Evolutionary conservation across 208 protist species (phyloP), one percentile per base, ranked within the genome.

Genomic region (Trypanosoma boissoni): DNA sequence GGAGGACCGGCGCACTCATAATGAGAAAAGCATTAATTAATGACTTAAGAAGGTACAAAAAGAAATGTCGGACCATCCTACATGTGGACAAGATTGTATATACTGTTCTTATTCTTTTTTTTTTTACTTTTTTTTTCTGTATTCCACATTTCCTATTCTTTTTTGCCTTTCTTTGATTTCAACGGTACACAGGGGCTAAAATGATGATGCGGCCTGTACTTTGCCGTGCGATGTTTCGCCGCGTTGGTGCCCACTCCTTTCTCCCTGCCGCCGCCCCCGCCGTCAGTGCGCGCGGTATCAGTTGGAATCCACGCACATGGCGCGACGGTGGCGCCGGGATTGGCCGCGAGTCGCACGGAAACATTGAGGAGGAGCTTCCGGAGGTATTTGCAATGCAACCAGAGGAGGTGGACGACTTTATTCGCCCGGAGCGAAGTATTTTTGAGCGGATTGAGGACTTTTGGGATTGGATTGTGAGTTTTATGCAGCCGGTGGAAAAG

Each of bases 401-500:
- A 16, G 61, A 72, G 16, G 87, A 94, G 48, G 78, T 94, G 63
- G 83, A 94, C 54, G 83, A 94, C 55, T 94, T 91, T 68, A 94
- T 94, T 44, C 78, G 80, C 0, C 87, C 87, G 18, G 83, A 94
- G 32, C 83, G 87, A 62, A 91, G 78, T 44, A 55, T 78, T 2
- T 94, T 94, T 69, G 87, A 94, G 64, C 69, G 72, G 6, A 37
- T 94, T 37, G 83, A 94, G 53, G 87, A 94, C 59, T 86, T 91
- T 49, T 94, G 87, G 83, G 87, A 94, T 63, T 94, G 82, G 80
- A 76, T 76, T 20, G 72, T 91, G 31, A 78, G 78, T 51, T 94
- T 94, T 55, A 58, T 94, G 56, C 78, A 86, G 56, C 87, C 87
- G 20, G 78, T 94, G 37, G 83, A 94, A 58, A 94, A 94, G 54